Evolutionary conservation across 1,139 yeast species (phyloP), one percentile per base, ranked within the genome.

Genomic region (Saccharomyces hybrid): DNA sequence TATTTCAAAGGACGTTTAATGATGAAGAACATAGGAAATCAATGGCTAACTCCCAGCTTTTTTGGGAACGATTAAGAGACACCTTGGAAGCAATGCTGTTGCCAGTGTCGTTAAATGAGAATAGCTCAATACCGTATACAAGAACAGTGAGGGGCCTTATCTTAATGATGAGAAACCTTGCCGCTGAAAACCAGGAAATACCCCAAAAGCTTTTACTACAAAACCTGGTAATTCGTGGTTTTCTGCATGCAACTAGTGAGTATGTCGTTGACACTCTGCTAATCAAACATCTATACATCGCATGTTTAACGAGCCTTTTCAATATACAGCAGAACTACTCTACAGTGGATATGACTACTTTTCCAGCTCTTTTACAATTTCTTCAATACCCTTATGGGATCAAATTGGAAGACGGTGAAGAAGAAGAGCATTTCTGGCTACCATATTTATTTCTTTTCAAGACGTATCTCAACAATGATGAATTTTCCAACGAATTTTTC

Each of bases 111-210:
- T 38, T 38, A 13, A 38, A 38, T 20, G 44, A 16, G 20, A n/a
- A 16, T 38, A 38, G 44, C 44, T 38, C 44, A 20, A 38, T 38
- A 38, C 23, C n/a, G 7, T 48, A 48, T 14, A 23, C 32, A 20
- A 28, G 50, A 16, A 28, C 25, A 2, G 32, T 65, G 5, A 61
- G 75, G 48, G 77, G 75, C 1, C 60, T 70, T 4, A 54, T 70
- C 2, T 52, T 74, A 1, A 47, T 73, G 27, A 68, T 69, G 13
- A 60, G 75, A 34, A 74, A 73, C 54, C 56, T 73, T 52, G 54
- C 71, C 6, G 68, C 63, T n/a, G 66, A 66, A 54, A 61, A 60
- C 44, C 61, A 63, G 47, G 60, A 53, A 13, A 25, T 55, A 6
- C 62, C 66, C 14, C 60, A 55, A 38, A 52, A 46, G 4, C 44